Evolutionary conservation across 768 basidiomycete species (phyloP), one percentile per base, ranked within the genome.

Genomic region (Naematelia aurantialba): DNA sequence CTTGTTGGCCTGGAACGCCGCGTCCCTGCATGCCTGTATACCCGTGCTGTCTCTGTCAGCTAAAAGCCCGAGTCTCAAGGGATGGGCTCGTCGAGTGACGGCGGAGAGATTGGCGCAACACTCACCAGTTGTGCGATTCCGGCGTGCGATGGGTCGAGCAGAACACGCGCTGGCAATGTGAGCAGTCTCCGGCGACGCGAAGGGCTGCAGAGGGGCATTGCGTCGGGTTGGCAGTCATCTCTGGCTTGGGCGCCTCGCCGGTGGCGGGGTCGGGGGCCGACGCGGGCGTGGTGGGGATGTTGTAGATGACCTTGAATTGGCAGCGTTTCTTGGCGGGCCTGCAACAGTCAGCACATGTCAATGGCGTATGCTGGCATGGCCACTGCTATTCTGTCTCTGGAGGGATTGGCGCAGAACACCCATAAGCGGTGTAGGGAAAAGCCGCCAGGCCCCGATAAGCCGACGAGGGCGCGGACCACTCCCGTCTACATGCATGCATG

Each of bases 261-360:
- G 48, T 47, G 45, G 42, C 14, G 17, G 63, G 52, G 30, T 45
- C 47, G 14, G 47, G n/a, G 21, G 55, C 30, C 26, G 63, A 61
- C 5, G 66, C 56, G 25, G 72, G 60, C n/a, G 58, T 31, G 44
- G 66, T 64, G 48, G 72, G 69, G 60, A 73, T 72, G 67, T 72
- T 71, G 69, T 70, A 73, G 45, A 76, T 70, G 60, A 76, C 72
- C 27, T 59, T 58, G 71, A 68, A 72, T 53, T 72, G 70, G 55
- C 75, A 76, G 27, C 73, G 64, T 45, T 70, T 73, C 71, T 76
- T 76, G 65, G 70, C 73, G 45, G 73, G 71, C 75, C 75, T 76
- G 67, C 17, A n/a, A n/a, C n/a, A n/a, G n/a, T n/a, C n/a, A n/a
- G n/a, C n/a, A n/a, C n/a, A n/a, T n/a, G n/a, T n/a, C n/a, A n/a